Conservation (phyloP, 805 yeast species). For the Kregervanrija fluxuum region DNA sequence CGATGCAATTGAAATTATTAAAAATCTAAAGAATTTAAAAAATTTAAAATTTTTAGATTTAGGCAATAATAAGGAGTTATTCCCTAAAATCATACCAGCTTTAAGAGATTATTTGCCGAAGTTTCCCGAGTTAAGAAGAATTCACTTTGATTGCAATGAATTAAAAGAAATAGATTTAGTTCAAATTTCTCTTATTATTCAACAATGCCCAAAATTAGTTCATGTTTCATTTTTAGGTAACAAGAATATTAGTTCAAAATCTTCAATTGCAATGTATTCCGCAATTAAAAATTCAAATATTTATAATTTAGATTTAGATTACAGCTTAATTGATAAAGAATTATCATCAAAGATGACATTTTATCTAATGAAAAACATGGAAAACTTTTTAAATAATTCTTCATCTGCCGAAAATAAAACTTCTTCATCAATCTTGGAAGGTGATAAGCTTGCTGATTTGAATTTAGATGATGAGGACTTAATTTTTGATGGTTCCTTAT, state of each 20-base stretch:
- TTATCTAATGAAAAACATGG: conserved; percentile 52
- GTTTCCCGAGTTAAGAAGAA: conserved; percentile 38
- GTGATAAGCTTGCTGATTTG: not conserved
- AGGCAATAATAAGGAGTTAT: conserved; percentile 44
- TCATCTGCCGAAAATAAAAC: conserved; percentile 12
- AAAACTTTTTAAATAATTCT: conserved; percentile 32
- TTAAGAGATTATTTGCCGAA: conserved; percentile 38
- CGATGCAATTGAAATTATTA: conserved; percentile 34
- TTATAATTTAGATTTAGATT: conserved; percentile 46
- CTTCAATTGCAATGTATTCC: conserved; percentile 43
- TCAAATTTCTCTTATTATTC: conserved; percentile 42
- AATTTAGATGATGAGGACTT: conserved; percentile 43
- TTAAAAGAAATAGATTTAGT: conserved; percentile 39
- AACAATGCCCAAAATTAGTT: conserved; percentile 38
- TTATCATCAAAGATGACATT: conserved; percentile 48
- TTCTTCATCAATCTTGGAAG: not conserved
- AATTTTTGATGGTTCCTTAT: conserved; percentile 66
- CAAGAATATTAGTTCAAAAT: conserved; percentile 33
- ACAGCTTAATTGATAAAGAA: conserved; percentile 44
- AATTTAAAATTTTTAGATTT: conserved; percentile 45
- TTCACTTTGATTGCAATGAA: conserved; percentile 50
- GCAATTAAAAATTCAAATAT: conserved; percentile 43
- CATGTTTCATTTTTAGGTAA: conserved; percentile 53
- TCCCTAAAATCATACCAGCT: conserved; percentile 42
- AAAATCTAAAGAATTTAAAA: conserved; percentile 30